Evolutionary conservation across 83 land plant genomes (phyloP).

Genomic region (Picea abies): DNA sequence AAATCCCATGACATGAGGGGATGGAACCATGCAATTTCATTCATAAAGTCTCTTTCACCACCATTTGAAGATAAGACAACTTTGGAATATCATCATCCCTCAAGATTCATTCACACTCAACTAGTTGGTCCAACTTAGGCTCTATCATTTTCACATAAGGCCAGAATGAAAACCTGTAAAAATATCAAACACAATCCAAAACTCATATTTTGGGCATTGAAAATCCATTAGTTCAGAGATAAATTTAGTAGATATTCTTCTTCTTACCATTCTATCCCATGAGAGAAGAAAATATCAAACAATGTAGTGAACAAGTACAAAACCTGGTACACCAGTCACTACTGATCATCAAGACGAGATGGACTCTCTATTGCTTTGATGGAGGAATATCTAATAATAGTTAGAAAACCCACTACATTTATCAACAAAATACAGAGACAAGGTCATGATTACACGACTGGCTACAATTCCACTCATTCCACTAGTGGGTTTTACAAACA

Average conservation of each 20-base stretch:
- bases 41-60: too few relatives aligned
- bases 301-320: constrained; percentile 78
- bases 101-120: too few relatives aligned
- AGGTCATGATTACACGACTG: too few relatives aligned
- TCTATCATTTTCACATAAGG: constrained; percentile 60
- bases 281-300: constrained; percentile 68
- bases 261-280: constrained; percentile 65
- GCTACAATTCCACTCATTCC: too few relatives aligned
- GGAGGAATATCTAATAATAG: too few relatives aligned
- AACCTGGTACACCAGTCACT: constrained; percentile 87
- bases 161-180: constrained; percentile 72
- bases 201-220: background rate
- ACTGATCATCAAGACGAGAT: constrained; percentile 72
- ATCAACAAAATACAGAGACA: background rate
- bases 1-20: too few relatives aligned
- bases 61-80: too few relatives aligned
- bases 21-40: too few relatives aligned
- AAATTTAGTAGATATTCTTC: background rate
- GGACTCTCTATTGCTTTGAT: constrained; percentile 73
- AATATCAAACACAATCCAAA: too few relatives aligned
- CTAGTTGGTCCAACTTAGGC: too few relatives aligned
- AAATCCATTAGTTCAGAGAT: background rate
- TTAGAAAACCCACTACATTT: background rate
- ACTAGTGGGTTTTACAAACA: background rate
- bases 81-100: too few relatives aligned